Evolutionary conservation across 1,139 yeast genomes (phyloP).

Genomic region (Spathaspora sp.): DNA sequence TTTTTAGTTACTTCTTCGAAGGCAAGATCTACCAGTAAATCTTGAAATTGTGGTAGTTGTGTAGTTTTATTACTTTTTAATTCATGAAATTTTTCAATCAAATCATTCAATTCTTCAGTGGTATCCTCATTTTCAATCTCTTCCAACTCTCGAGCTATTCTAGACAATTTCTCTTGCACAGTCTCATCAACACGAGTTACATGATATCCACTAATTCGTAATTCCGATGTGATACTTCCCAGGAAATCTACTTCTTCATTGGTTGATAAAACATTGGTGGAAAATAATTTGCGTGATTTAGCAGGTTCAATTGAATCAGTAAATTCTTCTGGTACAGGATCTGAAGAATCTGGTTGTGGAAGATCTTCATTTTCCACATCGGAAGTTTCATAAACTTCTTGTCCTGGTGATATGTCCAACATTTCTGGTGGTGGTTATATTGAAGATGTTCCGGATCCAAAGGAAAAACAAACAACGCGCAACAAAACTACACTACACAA

Average conservation of each 20-base stretch:
- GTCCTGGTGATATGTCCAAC: slow-evolving; percentile 7
- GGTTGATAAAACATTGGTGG: slow-evolving; percentile 15
- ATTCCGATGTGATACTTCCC: slow-evolving; percentile 26
- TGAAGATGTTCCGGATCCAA: neutral
- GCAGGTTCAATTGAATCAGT: slow-evolving; percentile 10
- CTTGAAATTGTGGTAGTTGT: neutral
- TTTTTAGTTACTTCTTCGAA: neutral
- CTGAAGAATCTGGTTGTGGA: neutral
- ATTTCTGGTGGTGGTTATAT: neutral
- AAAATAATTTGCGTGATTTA: slow-evolving; percentile 21
- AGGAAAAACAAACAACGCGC: no score
- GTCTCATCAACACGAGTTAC: slow-evolving; percentile 33
- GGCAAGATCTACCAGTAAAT: neutral
- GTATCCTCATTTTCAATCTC: slow-evolving; percentile 25
- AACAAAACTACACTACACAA: neutral
- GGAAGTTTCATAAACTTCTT: slow-evolving; percentile 51
- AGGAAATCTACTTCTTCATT: slow-evolving; percentile 33
- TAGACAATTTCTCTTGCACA: slow-evolving; percentile 39
- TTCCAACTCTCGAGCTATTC: slow-evolving; percentile 46
- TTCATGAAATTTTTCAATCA: neutral
- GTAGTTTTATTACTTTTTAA: neutral
- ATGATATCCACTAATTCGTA: slow-evolving; percentile 28
- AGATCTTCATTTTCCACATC: slow-evolving; percentile 38
- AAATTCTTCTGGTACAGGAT: slow-evolving; percentile 13
- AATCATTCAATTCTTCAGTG: neutral